Evolutionary conservation across 2,329 filamentous ascomycete species (phyloP), one percentile per base, ranked within the genome.

Genomic region (Diaporthe velutina): DNA sequence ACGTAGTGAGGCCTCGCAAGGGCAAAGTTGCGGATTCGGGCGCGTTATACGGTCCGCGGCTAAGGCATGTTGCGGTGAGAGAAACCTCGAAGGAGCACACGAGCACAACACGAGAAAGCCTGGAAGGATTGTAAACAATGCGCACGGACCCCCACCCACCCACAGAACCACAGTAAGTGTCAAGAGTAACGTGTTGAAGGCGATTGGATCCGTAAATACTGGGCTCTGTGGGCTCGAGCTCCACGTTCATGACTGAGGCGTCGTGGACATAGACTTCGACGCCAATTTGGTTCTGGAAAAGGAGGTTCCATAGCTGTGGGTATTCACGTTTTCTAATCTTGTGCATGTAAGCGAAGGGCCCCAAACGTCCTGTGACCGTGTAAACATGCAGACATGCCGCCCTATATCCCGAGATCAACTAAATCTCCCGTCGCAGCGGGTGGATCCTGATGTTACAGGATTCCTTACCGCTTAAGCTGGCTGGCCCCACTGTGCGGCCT

Each of bases 321-420:
- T 67, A 52, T 52, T 38, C 7, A 30, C 30, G 10, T 38, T 22
- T 67, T 45, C 33, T 52, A 52, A 52, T 30, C 28, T 67, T 52
- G 61, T 52, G 30, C 64, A 38, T 35, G n/a, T n/a, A 25, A 52
- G 64, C 64, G 64, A 67, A 33, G 45, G 45, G 22, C 8, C 30
- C 45, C 5, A 52, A 52, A 52, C 30, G 38, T 52, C 22, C 30
- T 52, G 64, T 38, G 22, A 15, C 45, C 13, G 33, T 48, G 38
- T 52, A 38, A 19, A 54, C 38, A 67, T 67, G 64, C 64, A 38
- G 17, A 54, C 38, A 67, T 67, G 64, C 64, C 64, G 45, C 33
- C 64, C 64, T 67, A 67, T 67, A 67, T 67, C 48, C 64, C 64
- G 64, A 40, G 45, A 52, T 52, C 64, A 67, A 52, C 25, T 67